Base-by-base conservation (phyloP, 768 basidiomycete species). In the Coprinellus micaceus region DNA sequence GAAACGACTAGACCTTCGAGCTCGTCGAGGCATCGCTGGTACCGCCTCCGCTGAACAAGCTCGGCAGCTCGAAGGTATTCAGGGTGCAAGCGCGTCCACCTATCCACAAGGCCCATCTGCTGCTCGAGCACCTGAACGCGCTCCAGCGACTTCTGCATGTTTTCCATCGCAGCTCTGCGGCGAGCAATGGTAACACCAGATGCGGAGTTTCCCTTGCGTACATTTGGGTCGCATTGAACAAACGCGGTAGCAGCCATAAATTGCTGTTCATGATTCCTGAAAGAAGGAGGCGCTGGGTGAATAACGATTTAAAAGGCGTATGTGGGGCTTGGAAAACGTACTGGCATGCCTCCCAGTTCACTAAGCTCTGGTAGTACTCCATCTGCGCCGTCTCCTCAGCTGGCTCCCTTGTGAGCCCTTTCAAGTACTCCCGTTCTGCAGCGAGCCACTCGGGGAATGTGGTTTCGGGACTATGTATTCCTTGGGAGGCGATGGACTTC, bases 1-100 rank as follows among this genome's bases (percentile, higher is more conserved):
- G 54, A 53, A 5, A 67, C 56, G 3, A 69, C 40, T 9, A 68
- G 53, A 0, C 43, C 47, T 53, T 71, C 64, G 21, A 67, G 52
- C 5, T 26, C 10, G 52, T 71, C 64, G 1, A 71, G 51, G 19
- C 52, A 57, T 25, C 61, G 46, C 9, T 64, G 63, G 22, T 64
- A 61, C 0, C 56, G 37, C 0, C 41, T 45, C 12, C 28, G 33
- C 0, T n/a, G 21, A 0, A 60, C 54, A 22, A 63, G 29, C 0
- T 5, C 41, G 0, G 44, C 47, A 0, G 59, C 59, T 2, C 29
- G 39, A 7, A 15, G 40, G 57, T 60, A 66, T 5, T 63, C 58
- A 0, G 4, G 24, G 15, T 13, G n/a, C 0, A 33, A 44, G 5
- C 55, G 41, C 6, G 15, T 59, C 66, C 66, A 69, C 3, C 48